Percentiles rank a stretch among this genome's conserved stretches.
Conservation (phyloP, 208 protist genomes). For the Herpetomonas samuelpessoai region DNA sequence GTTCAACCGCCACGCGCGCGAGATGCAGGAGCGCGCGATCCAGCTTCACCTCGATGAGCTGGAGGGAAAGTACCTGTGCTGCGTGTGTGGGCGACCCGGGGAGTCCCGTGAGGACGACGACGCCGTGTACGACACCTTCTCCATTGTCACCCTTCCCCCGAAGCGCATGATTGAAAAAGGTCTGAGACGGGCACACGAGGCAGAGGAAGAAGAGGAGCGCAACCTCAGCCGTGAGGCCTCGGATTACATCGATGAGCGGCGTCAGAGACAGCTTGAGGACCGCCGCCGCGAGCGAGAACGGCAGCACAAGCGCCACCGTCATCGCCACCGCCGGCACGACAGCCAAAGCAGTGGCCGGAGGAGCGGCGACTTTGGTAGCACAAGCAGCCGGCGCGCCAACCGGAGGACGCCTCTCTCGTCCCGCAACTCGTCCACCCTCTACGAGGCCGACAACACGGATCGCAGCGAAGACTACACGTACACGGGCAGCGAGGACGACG, state of each 20-base stretch:
- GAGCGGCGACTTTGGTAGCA: not conserved
- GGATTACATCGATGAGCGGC: not conserved
- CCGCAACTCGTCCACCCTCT: not conserved
- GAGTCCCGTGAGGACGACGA: conserved; percentile 61
- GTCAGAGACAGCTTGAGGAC: conserved; percentile 3
- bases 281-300: not conserved
- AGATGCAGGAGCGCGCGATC: conserved; percentile 55
- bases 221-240: conserved; percentile 5
- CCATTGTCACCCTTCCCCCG: conserved; percentile 48
- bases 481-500: conserved; percentile 1
- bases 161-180: conserved; percentile 28
- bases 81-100: conserved; percentile 69
- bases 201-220: conserved; percentile 17
- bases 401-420: not conserved
- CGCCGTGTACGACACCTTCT: conserved; percentile 56
- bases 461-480: conserved; percentile 2
- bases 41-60: conserved; percentile 73
- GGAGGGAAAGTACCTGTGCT: conserved; percentile 82
- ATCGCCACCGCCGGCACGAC: not conserved
- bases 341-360: conserved; percentile 1
- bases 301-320: conserved; percentile 1
- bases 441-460: not conserved
- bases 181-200: conserved; percentile 14
- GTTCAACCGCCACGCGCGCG: conserved; percentile 41
- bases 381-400: not conserved